Evolutionary conservation across 2,329 filamentous ascomycete species (phyloP).

Genomic region (Nemania serpens): DNA sequence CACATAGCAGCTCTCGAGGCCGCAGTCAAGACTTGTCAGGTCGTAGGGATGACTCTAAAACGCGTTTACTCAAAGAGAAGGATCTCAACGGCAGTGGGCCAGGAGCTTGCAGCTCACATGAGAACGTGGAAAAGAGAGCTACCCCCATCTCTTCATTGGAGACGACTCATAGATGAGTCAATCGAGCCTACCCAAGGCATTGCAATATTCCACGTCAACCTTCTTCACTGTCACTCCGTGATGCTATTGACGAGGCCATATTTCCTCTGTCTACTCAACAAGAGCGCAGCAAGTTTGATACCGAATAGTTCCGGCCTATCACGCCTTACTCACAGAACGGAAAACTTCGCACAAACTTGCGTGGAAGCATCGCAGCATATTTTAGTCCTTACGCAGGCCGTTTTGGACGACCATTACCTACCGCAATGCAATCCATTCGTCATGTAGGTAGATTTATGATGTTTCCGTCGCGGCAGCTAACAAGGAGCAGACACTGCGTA

Average conservation of each 20-base stretch:
- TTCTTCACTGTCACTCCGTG: conserved; percentile 66
- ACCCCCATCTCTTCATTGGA: conserved; percentile 55
- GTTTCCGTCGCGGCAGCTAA: conserved; percentile 12
- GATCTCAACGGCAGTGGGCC: conserved; percentile 61
- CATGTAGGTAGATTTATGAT: conserved; percentile 49
- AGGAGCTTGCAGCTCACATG: conserved; percentile 60
- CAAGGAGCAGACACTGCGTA: conserved; percentile 56
- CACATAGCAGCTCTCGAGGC: conserved; percentile 53
- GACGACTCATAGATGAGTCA: conserved; percentile 49
- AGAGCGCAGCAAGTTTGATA: conserved; percentile 42
- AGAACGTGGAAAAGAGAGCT: conserved; percentile 57
- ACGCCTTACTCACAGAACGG: conserved; percentile 44
- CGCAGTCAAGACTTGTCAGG: conserved; percentile 60
- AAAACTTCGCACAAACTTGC: conserved; percentile 56
- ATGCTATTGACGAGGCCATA: conserved; percentile 68
- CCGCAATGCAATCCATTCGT: conserved; percentile 60
- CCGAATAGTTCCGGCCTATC: conserved; percentile 38
- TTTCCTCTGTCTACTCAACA: conserved; percentile 61
- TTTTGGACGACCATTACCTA: conserved; percentile 50
- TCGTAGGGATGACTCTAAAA: conserved; percentile 62
- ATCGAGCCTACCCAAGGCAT: conserved; percentile 55
- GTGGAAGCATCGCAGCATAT: conserved; percentile 56
- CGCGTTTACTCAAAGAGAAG: conserved; percentile 64
- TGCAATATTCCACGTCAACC: conserved; percentile 64
- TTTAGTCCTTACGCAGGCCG: conserved; percentile 52